Conservation (phyloP, 805 yeast genomes). For the Candida krabiensis region DNA sequence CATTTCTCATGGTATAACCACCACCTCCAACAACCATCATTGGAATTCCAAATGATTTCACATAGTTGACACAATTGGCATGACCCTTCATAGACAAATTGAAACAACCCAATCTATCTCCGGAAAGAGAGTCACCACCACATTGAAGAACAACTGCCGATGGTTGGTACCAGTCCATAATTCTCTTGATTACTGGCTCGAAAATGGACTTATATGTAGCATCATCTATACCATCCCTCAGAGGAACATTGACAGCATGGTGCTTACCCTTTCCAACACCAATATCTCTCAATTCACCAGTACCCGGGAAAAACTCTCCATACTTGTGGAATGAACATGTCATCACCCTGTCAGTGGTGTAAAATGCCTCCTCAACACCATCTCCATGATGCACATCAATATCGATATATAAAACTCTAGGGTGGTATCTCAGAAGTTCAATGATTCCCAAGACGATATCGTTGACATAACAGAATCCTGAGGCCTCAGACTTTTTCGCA, state of each 20-base stretch:
- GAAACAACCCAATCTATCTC: constrained; percentile 95
- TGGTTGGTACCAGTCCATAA: constrained; percentile 88
- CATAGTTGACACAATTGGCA: constrained; percentile 91
- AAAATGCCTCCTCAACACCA: constrained; percentile 93
- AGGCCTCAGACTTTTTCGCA: constrained; percentile 86
- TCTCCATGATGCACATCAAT: constrained; percentile 94
- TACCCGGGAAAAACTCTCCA: constrained; percentile 92
- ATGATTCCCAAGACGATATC: constrained; percentile 86
- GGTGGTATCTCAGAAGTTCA: constrained; percentile 76
- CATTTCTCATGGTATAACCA: constrained; percentile 97
- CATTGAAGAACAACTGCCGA: constrained; percentile 96
- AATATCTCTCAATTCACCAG: constrained; percentile 81
- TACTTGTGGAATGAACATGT: constrained; percentile 89
- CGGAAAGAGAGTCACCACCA: constrained; percentile 96
- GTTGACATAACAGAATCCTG: constrained; percentile 88
- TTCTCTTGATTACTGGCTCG: constrained; percentile 80
- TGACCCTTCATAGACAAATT: constrained; percentile 92
- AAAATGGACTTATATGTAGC: constrained; percentile 79
- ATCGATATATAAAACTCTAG: constrained; percentile 84
- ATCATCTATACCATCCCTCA: constrained; percentile 93
- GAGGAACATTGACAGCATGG: constrained; percentile 81
- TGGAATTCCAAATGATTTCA: constrained; percentile 83
- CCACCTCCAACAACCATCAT: constrained; percentile 97
- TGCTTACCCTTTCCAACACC: constrained; percentile 86
- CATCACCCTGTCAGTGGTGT: constrained; percentile 88